Percentiles rank a stretch among this genome's conserved stretches.
phyloP scores from a whole-genome alignment of 73 alveolate genomes.

The Tetrahymena elliotti region DNA sequence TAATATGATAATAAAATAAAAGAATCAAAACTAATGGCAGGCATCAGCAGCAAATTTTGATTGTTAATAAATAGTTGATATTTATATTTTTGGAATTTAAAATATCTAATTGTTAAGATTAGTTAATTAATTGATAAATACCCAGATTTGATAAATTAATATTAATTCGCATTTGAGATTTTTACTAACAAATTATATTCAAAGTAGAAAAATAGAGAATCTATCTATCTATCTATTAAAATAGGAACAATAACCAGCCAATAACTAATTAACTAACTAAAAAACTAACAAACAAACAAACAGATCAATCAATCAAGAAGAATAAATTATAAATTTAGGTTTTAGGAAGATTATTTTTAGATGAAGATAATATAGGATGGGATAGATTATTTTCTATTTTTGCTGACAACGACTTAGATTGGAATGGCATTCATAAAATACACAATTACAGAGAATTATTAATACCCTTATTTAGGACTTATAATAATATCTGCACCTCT shows the following conservation, averaged over 20 bases:
- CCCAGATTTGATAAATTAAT: background rate
- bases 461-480: background rate
- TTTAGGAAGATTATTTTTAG: background rate
- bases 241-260: too few relatives aligned
- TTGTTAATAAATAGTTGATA: background rate
- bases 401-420: background rate
- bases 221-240: too few relatives aligned
- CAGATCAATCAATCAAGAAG: background rate
- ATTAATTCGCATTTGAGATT: background rate
- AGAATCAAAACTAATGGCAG: too few relatives aligned
- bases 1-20: too few relatives aligned
- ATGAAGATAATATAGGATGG: background rate
- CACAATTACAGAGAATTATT: background rate
- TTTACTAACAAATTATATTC: too few relatives aligned
- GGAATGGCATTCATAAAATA: background rate
- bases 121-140: too few relatives aligned
- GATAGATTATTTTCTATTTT: background rate
- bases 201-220: background rate
- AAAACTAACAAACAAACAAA: too few relatives aligned
- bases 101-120: too few relatives aligned
- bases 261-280: too few relatives aligned
- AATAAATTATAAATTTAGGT: background rate
- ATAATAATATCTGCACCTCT: background rate
- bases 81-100: background rate
- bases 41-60: too few relatives aligned